Percentiles rank a stretch among this genome's conserved stretches.
phyloP scores from a whole-genome alignment of 1,284 basidiomycete species.

The Ganoderma multipileum region DNA sequence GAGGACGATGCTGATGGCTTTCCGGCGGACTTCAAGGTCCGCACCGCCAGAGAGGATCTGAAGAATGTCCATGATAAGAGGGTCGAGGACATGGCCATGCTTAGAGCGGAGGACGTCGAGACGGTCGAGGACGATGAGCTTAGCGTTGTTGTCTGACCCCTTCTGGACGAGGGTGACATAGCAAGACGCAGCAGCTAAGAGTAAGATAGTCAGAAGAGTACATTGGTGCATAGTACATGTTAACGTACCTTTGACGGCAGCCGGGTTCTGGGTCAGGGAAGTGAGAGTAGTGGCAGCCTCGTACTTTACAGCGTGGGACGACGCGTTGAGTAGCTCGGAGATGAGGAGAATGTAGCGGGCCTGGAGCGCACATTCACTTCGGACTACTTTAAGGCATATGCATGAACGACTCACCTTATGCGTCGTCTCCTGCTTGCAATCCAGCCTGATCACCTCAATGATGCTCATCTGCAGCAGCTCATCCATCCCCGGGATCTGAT shows the following conservation, averaged over 20 bases:
- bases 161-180: conserved; percentile 93
- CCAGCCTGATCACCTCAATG: conserved; percentile 93
- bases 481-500: conserved; percentile 86
- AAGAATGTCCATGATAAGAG: conserved; percentile 95
- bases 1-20: conserved; percentile 90
- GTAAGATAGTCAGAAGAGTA: conserved; percentile 16
- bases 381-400: background rate
- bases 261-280: conserved; percentile 93
- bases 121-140: conserved; percentile 96
- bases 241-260: conserved; percentile 87
- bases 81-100: conserved; percentile 92
- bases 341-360: conserved; percentile 93
- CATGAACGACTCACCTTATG: conserved; percentile 65
- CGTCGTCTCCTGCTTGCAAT: conserved; percentile 86
- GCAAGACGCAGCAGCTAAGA: conserved; percentile 86
- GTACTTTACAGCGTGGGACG: conserved; percentile 97
- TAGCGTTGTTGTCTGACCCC: conserved; percentile 99
- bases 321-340: conserved; percentile 92
- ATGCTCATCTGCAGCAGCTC: conserved; percentile 96
- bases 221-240: background rate
- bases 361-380: conserved; percentile 47
- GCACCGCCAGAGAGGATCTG: conserved; percentile 88
- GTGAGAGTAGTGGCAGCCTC: conserved; percentile 97
- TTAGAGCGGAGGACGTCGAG: conserved; percentile 86
- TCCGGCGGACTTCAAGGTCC: conserved; percentile 96